Evolutionary conservation across 169 alveolate species (phyloP), one percentile per base, ranked within the genome.

Genomic region (Cryptosporidium sp.): DNA sequence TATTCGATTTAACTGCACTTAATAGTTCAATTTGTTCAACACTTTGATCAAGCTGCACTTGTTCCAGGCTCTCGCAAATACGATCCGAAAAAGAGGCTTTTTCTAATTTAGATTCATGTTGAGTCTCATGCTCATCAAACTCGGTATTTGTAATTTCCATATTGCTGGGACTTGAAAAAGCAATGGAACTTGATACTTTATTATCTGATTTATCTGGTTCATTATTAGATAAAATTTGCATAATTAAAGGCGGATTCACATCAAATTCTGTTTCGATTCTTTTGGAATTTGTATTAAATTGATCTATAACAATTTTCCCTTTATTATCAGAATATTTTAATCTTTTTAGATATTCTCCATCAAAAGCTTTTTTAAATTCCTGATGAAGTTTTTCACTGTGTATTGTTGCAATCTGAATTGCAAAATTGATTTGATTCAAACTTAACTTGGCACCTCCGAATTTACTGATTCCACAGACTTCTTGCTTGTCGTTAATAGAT

Each of bases 331-430:
- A 26, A 26, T 9, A 56, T 26, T 56, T 56, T 2, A 56, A 1
- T 9, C 16, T 56, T 56, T 56, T 65, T 5, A 33, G 23, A 1
- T 31, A 65, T 31, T 21, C 85, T 21, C 53, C 29, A 16, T 10
- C 14, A 80, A 80, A 80, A 16, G 10, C 65, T 29, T 61, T 42
- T 65, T 60, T 80, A 21, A 80, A 45, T 26, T 80, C 73, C 2
- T 37, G 29, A 14, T 80, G 89, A 65, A 80, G 56, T 16, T 80
- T 80, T 62, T 44, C 68, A 21, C 89, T n/a, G 23, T 80, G 89
- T 7, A 42, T 62, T 21, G n/a, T 23, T 62, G 89, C 89, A 62
- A 80, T 61, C 62, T 80, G 80, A 80, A 80, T 61, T 6, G 89
- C 89, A 39, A 16, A 62, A 23, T 80, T 80, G 29, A 80, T 29